Evolutionary conservation across 345 rosid species (phyloP).

Genomic region (Stellera chamaejasme): DNA sequence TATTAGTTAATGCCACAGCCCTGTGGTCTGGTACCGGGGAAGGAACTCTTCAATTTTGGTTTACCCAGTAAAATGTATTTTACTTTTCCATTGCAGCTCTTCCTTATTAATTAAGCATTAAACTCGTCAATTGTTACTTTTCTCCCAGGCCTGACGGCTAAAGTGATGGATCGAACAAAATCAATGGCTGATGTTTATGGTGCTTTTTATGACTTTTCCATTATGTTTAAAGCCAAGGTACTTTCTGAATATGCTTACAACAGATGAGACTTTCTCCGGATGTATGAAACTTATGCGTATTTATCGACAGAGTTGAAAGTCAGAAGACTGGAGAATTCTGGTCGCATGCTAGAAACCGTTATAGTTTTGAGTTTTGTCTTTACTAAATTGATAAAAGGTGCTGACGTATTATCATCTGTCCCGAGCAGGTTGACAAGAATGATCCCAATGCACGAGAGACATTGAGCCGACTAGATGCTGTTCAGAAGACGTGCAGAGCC

Average conservation of each 20-base stretch:
- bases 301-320: not conserved
- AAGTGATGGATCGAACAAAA: slow-evolving; percentile 68
- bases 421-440: slow-evolving; percentile 46
- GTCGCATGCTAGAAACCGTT: not conserved
- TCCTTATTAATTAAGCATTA: not conserved
- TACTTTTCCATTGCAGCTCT: not conserved
- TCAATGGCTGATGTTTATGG: slow-evolving; percentile 89
- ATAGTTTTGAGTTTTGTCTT: slow-evolving; percentile 5
- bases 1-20: too few relatives aligned
- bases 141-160: slow-evolving; percentile 81
- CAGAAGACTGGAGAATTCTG: too few relatives aligned
- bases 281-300: not conserved
- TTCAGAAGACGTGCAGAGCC: slow-evolving; percentile 53
- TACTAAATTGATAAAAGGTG: not conserved
- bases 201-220: slow-evolving; percentile 70
- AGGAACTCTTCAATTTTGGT: too few relatives aligned
- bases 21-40: too few relatives aligned
- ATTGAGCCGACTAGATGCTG: slow-evolving; percentile 48
- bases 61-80: not conserved
- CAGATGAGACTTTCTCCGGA: not conserved
- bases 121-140: not conserved
- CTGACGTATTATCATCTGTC: too few relatives aligned
- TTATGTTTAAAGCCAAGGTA: slow-evolving; percentile 74
- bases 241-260: too few relatives aligned
- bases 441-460: slow-evolving; percentile 72